phyloP scores from a whole-genome alignment of 2,329 filamentous ascomycete species.

The Epichloe elymi region DNA sequence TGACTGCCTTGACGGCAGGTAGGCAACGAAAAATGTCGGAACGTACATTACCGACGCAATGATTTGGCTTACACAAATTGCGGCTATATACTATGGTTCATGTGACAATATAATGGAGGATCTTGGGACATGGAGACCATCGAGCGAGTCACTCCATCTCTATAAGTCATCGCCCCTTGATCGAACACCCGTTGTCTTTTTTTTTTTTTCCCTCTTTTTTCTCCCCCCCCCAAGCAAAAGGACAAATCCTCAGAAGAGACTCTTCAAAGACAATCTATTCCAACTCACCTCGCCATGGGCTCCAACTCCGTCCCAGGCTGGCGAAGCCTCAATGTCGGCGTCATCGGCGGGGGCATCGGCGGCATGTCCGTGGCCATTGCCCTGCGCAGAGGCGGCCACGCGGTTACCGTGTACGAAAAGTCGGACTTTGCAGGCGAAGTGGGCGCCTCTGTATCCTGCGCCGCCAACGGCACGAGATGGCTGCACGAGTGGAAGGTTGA shows the following conservation, averaged over 20 bases:
- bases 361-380: slow-evolving; percentile 33
- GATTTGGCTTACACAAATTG: not conserved
- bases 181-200: too few species aligned
- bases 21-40: not conserved
- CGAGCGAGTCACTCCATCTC: too few species aligned
- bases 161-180: too few species aligned
- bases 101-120: not conserved
- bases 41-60: not conserved
- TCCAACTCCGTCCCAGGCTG: slow-evolving; percentile 20
- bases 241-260: too few species aligned
- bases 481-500: slow-evolving; percentile 56
- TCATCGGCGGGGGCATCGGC: slow-evolving; percentile 35
- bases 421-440: slow-evolving; percentile 55
- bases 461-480: slow-evolving; percentile 58
- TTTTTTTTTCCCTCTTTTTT: too few species aligned
- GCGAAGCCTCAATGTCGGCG: slow-evolving; percentile 29
- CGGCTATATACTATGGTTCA: not conserved
- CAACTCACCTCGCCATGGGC: slow-evolving; percentile 10
- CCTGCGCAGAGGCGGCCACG: slow-evolving; percentile 32
- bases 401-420: slow-evolving; percentile 50
- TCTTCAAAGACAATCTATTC: not conserved
- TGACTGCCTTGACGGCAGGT: too few species aligned
- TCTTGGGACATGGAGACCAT: not conserved
- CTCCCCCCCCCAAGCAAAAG: too few species aligned
- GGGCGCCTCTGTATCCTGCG: slow-evolving; percentile 53